A percentile compares a stretch with the other conserved stretches of the same genome.
Evolutionary conservation across 2,329 filamentous ascomycete genomes (phyloP).

Genomic region (Teratosphaeria pseudoeucalypti): DNA sequence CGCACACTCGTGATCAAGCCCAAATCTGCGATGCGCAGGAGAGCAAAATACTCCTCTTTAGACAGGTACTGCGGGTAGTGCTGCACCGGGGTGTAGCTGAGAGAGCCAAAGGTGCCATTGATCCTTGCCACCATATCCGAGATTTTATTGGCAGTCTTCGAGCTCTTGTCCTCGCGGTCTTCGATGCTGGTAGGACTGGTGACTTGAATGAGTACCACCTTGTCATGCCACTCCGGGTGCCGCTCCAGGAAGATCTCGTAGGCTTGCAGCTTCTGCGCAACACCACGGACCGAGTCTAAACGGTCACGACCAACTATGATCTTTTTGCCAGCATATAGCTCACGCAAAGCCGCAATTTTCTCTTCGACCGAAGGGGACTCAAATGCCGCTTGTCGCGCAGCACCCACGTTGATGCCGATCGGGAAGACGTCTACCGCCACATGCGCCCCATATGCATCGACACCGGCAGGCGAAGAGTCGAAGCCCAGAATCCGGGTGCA

Average conservation of each 20-base stretch:
- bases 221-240: conserved; percentile 84
- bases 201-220: conserved; percentile 89
- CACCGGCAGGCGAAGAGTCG: conserved; percentile 70
- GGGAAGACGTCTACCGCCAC: conserved; percentile 90
- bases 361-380: conserved; percentile 56
- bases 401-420: conserved; percentile 83
- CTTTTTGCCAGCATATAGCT: conserved; percentile 79
- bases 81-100: conserved; percentile 82
- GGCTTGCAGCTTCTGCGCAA: conserved; percentile 90
- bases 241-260: conserved; percentile 86
- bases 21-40: conserved; percentile 82
- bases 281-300: conserved; percentile 84
- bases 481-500: conserved; percentile 88
- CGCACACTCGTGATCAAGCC: conserved; percentile 90
- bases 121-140: conserved; percentile 85
- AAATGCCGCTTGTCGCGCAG: conserved; percentile 67
- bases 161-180: conserved; percentile 58
- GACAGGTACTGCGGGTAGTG: conserved; percentile 90
- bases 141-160: conserved; percentile 78
- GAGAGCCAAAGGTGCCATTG: conserved; percentile 79
- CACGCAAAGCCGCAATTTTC: conserved; percentile 59
- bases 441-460: conserved; percentile 79
- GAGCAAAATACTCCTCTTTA: conserved; percentile 84
- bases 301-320: conserved; percentile 91
- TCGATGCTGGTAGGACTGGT: conserved; percentile 65